Conservation (phyloP, 2,329 filamentous ascomycete genomes). For the Aspergillus proliferans region DNA sequence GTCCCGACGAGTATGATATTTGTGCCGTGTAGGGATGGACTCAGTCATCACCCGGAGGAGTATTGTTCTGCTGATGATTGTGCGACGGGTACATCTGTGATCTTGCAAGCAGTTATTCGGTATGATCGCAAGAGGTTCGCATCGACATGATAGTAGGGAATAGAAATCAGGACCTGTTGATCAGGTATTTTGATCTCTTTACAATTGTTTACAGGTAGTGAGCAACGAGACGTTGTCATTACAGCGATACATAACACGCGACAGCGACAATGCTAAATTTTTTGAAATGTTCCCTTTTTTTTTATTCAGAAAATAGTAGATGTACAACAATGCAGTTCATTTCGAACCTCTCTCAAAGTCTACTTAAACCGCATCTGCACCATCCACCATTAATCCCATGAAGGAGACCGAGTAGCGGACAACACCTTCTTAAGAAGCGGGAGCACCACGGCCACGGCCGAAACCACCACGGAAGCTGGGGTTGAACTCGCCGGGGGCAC, state of each 20-base stretch:
- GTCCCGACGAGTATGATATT: slow-evolving; percentile 64
- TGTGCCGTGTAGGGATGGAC: slow-evolving; percentile 56
- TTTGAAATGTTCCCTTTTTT: background rate
- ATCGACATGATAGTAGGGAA: slow-evolving; percentile 1
- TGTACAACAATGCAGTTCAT: slow-evolving; percentile 6
- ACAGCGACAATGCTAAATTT: slow-evolving; percentile 10
- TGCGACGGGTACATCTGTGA: slow-evolving; percentile 45
- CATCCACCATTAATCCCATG: slow-evolving; percentile 21
- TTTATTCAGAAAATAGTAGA: background rate
- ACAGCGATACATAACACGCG: background rate
- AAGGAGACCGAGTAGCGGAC: slow-evolving; percentile 27
- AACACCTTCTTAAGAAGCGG: slow-evolving; percentile 46
- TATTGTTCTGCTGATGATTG: slow-evolving; percentile 57
- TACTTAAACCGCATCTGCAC: slow-evolving; percentile 24
- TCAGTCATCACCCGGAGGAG: slow-evolving; percentile 60
- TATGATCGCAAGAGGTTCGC: slow-evolving; percentile 39
- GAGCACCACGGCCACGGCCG: slow-evolving; percentile 77
- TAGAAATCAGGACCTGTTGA: background rate
- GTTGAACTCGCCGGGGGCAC: slow-evolving; percentile 84
- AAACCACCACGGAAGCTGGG: slow-evolving; percentile 88
- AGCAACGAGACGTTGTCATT: background rate
- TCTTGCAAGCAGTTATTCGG: slow-evolving; percentile 29
- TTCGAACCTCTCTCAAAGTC: slow-evolving; percentile 18
- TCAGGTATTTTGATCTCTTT: background rate
- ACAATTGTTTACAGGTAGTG: background rate